Base-by-base conservation (phyloP, 768 basidiomycete species). In the Scleroderma citrinum region DNA sequence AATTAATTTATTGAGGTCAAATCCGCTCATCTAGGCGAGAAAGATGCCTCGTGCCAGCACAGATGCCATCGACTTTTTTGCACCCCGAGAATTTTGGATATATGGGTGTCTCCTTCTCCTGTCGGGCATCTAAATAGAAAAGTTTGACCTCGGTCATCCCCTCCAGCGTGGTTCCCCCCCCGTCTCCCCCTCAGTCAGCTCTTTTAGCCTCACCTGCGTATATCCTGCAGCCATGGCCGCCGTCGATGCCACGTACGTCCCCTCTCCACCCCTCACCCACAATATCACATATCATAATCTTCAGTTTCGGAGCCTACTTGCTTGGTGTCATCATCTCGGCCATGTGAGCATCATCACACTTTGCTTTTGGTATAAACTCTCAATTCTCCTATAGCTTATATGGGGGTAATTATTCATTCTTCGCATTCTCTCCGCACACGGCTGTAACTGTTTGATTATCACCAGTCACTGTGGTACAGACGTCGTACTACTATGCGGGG, bases 391-490 rank as follows among this genome's bases (percentile, higher is more conserved):
- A 56, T 26, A 81, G 80, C 7, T 60, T 81, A 12, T 73, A 76
- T 43, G 80, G 78, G 64, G 73, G 79, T 79, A 48, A 10, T 66
- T 58, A 37, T 2, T 24, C 24, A n/a, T 3, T 17, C 46, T n/a
- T 5, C 17, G 20, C 17, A 0, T 23, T 13, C n/a, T 30, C 13
- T 14, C 14, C 13, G 20, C 35, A 6, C 26, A 20, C 32, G 5
- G 38, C 0, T 19, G 3, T 51, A 38, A 31, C 56, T 17, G 24
- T n/a, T 16, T 10, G n/a, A 29, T 8, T 20, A 26, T 17, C 48
- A 2, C 44, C 38, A 83, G 81, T 81, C n/a, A 76, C 77, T 7
- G 68, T 69, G 35, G 62, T 81, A 24, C 81, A 83, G 59, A 69
- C 72, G 1, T 79, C 71, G 70, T 80, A 75, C 53, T 83, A 82